These are phyloP conservation scores for Ophiostoma triangulosporum DNA, from an alignment of 2,329 filamentous ascomycete species.

Conservation along the genomic window DNA sequence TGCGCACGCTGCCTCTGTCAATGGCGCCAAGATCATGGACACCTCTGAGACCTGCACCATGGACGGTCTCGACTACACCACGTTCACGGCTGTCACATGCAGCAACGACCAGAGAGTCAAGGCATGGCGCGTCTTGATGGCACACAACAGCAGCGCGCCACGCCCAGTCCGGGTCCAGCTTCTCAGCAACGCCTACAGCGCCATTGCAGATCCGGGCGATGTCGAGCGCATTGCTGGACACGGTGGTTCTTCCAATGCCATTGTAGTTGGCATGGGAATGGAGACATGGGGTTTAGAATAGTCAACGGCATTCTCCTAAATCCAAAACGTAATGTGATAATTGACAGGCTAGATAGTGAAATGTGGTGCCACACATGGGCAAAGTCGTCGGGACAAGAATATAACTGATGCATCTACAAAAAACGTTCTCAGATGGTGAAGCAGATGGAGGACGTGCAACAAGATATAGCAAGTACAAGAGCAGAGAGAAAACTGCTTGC, in stretches of 20 bases:
- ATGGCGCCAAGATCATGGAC: slow-evolving; percentile 33
- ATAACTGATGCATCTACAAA: not conserved
- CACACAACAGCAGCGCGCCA: not conserved
- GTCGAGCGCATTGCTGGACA: slow-evolving; percentile 26
- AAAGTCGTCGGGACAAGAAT: not conserved
- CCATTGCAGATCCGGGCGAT: slow-evolving; percentile 46
- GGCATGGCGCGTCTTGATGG: slow-evolving; percentile 31
- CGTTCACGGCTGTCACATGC: slow-evolving; percentile 17
- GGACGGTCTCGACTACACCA: not conserved
- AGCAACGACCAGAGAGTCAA: slow-evolving; percentile 51
- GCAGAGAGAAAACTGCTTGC: not conserved
- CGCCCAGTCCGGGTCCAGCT: slow-evolving; percentile 22
- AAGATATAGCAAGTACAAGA: not conserved
- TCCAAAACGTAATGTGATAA: too few relatives aligned
- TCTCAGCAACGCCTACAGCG: slow-evolving; percentile 39
- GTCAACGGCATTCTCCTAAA: too few relatives aligned
- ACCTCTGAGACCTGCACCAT: not conserved
- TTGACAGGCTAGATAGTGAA: not conserved
- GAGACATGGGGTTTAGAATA: slow-evolving; percentile 26
- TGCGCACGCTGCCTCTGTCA: slow-evolving; percentile 62
- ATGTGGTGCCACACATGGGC: not conserved
- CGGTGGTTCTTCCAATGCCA: slow-evolving; percentile 8
- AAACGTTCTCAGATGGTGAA: not conserved
- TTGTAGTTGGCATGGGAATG: slow-evolving; percentile 33
- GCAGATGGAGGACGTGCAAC: not conserved